These are phyloP conservation scores for Limonium bicolor DNA, from an alignment of 148 eudicot genomes.

Conservation along the genomic window DNA sequence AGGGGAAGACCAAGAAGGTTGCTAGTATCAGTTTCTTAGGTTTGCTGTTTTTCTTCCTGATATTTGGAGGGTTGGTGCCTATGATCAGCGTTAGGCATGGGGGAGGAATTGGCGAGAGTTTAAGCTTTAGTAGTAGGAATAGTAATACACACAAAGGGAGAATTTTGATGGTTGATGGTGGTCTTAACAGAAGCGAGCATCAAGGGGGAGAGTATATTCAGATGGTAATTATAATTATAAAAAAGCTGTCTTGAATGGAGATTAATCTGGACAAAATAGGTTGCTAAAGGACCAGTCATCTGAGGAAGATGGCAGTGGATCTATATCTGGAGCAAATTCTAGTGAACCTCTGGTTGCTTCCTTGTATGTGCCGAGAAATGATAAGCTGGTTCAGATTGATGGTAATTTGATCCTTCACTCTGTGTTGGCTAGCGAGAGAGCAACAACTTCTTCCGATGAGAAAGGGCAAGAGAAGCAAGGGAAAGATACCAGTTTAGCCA, in stretches of 20 bases:
- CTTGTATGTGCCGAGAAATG: conserved; percentile 83
- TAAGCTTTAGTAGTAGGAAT: conserved; percentile 10
- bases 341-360: conserved; percentile 81
- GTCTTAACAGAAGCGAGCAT: conserved; percentile 15
- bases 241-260: conserved; percentile 4
- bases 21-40: conserved; percentile 86
- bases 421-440: conserved; percentile 80
- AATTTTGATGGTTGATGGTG: conserved; percentile 37
- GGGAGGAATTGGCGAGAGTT: conserved; percentile 9
- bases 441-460: conserved; percentile 22
- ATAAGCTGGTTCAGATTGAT: conserved; percentile 90
- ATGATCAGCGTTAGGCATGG: conserved; percentile 57
- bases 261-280: conserved; percentile 10
- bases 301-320: conserved; percentile 13
- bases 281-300: conserved; percentile 3
- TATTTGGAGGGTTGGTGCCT: conserved; percentile 77
- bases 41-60: conserved; percentile 52
- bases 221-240: conserved; percentile 14
- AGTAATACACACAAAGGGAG: conserved; percentile 31
- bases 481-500: conserved; percentile 53
- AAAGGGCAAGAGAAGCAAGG: conserved; percentile 13
- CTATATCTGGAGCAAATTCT: conserved; percentile 22
- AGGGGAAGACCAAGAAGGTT: conserved; percentile 74
- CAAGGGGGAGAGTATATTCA: conserved; percentile 9
- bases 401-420: conserved; percentile 95